A percentile compares a stretch with the other conserved stretches of the same genome.
Conservation (phyloP, 2,329 filamentous ascomycete genomes). For the Cladosporium sp. region DNA sequence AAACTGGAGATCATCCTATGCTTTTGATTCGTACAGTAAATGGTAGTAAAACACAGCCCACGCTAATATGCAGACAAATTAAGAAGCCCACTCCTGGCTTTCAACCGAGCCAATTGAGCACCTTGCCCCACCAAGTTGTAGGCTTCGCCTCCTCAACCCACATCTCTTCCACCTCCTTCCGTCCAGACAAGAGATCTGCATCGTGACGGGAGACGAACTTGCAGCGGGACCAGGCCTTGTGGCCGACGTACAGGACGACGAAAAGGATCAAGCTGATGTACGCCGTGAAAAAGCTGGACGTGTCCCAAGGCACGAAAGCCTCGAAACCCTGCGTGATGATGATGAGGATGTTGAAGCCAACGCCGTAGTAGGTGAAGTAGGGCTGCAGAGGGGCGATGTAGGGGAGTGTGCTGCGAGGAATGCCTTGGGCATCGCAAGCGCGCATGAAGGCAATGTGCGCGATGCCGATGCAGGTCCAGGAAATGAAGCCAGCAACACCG, state of each 20-base stretch:
- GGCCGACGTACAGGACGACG: slow-evolving; percentile 61
- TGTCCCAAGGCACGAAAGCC: slow-evolving; percentile 66
- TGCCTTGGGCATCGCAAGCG: slow-evolving; percentile 61
- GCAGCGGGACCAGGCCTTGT: slow-evolving; percentile 57
- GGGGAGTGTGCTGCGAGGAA: slow-evolving; percentile 61
- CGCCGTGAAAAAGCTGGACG: slow-evolving; percentile 64
- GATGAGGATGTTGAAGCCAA: slow-evolving; percentile 62
- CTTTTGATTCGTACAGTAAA: not conserved
- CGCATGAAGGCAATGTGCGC: slow-evolving; percentile 68
- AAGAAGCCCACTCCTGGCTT: not conserved
- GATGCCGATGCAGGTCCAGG: slow-evolving; percentile 62
- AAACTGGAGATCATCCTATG: not conserved
- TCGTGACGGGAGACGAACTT: slow-evolving; percentile 36
- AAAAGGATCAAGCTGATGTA: slow-evolving; percentile 71
- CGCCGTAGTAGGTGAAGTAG: slow-evolving; percentile 62
- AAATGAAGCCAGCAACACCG: slow-evolving; percentile 69
- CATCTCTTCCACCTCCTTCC: slow-evolving; percentile 32
- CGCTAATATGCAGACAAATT: not conserved
- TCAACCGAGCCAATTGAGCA: slow-evolving; percentile 15
- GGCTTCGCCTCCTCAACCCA: slow-evolving; percentile 27
- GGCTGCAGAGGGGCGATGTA: slow-evolving; percentile 66
- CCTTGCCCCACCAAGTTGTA: slow-evolving; percentile 28
- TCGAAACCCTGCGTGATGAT: slow-evolving; percentile 70
- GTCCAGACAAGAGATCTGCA: slow-evolving; percentile 39
- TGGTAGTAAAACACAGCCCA: not conserved